Evolutionary conservation across 1,284 basidiomycete species (phyloP).

Genomic region (Cryptococcus floricola): DNA sequence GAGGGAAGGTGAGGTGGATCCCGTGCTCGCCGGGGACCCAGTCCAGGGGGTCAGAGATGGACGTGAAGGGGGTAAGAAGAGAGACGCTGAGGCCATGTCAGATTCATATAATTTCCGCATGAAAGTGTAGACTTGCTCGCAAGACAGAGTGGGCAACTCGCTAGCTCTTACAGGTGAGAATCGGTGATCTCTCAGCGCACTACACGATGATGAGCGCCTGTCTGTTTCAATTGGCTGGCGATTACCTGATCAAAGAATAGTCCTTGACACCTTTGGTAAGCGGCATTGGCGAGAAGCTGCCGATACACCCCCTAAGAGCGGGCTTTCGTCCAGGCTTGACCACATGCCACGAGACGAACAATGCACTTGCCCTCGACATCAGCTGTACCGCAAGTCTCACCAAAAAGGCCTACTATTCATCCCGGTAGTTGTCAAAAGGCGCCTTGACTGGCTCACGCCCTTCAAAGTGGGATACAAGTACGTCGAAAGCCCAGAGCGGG

Average conservation of each 20-base stretch:
- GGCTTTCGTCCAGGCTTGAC: constrained; percentile 46
- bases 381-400: background rate
- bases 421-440: constrained; percentile 29
- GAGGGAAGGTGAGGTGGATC: constrained; percentile 80
- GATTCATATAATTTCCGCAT: background rate
- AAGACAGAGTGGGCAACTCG: constrained; percentile 77
- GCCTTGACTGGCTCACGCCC: constrained; percentile 12
- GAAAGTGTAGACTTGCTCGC: constrained; percentile 61
- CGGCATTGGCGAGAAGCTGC: constrained; percentile 77
- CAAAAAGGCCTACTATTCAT: constrained; percentile 20
- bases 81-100: constrained; percentile 62
- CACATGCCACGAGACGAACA: constrained; percentile 90
- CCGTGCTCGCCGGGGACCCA: constrained; percentile 92
- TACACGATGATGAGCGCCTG: constrained; percentile 10
- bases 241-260: constrained; percentile 77
- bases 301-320: constrained; percentile 87
- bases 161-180: constrained; percentile 64
- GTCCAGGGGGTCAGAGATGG: constrained; percentile 77
- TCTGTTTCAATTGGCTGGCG: background rate
- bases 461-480: constrained; percentile 47
- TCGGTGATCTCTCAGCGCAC: constrained; percentile 54
- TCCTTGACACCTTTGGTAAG: constrained; percentile 75
- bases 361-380: constrained; percentile 57
- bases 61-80: constrained; percentile 87
- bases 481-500: constrained; percentile 54